These are phyloP conservation scores for Orbilia brochopaga DNA, from an alignment of 2,329 filamentous ascomycete genomes.

Conservation along the genomic window DNA sequence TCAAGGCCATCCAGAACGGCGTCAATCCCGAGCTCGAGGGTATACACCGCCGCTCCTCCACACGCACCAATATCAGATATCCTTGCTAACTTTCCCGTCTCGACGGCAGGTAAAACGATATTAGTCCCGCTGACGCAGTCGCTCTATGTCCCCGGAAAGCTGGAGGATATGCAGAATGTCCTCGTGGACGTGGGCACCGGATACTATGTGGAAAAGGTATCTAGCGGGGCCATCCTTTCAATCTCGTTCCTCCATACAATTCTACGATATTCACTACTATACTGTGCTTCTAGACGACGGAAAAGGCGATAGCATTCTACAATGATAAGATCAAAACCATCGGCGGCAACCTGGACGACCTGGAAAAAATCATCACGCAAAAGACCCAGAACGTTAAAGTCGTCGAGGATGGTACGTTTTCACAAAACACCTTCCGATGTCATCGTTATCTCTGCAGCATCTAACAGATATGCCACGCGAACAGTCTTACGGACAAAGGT, in stretches of 20 bases:
- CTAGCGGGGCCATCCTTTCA: not conserved
- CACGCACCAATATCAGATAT: not conserved
- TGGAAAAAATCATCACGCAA: constrained; percentile 71
- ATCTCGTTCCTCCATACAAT: not conserved
- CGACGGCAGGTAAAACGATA: constrained; percentile 66
- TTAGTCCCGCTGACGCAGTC: constrained; percentile 95
- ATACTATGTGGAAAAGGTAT: constrained; percentile 88
- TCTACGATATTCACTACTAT: not conserved
- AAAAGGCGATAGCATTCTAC: constrained; percentile 71
- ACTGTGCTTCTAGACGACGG: constrained; percentile 60
- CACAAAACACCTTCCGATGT: not conserved
- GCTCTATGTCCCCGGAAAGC: constrained; percentile 84
- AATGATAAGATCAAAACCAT: constrained; percentile 71
- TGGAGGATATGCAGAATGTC: constrained; percentile 76
- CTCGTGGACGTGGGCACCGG: constrained; percentile 93
- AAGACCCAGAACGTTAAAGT: constrained; percentile 86
- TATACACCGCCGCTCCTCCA: constrained; percentile 53
- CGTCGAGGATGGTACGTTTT: constrained; percentile 73
- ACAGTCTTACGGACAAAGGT: constrained; percentile 47
- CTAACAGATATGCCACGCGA: not conserved
- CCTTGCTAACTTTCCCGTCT: constrained; percentile 1
- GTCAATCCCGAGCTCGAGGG: constrained; percentile 59
- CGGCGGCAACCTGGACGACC: constrained; percentile 68
- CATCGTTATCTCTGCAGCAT: not conserved
- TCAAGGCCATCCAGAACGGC: constrained; percentile 73